Conservation (phyloP, 371 early-diverging fungal species). For the Dentiscutata heterogama region DNA sequence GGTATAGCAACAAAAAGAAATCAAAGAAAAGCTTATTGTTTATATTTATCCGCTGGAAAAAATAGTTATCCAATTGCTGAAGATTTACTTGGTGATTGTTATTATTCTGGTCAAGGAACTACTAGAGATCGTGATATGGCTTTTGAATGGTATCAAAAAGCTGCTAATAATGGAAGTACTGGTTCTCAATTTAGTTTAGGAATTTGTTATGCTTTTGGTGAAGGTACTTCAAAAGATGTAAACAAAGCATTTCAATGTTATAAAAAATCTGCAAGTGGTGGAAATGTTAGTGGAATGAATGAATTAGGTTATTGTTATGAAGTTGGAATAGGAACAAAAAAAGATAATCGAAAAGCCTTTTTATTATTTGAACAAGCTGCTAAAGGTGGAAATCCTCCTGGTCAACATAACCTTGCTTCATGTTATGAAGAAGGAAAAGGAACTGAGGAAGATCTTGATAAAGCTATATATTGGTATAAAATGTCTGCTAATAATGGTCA, state of each 20-base stretch:
- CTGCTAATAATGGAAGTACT: conserved; percentile 44
- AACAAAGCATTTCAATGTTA: conserved; percentile 84
- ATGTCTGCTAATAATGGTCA: conserved; percentile 59
- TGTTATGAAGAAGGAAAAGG: conserved; percentile 90
- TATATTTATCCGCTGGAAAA: conserved; percentile 17
- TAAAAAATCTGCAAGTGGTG: conserved; percentile 74
- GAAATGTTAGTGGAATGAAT: conserved; percentile 76
- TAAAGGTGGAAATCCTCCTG: background rate
- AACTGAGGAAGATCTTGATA: conserved; percentile 57
- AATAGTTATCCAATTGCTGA: background rate
- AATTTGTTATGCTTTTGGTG: conserved; percentile 80
- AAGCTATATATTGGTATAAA: conserved; percentile 59
- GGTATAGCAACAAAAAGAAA: conserved; percentile 13
- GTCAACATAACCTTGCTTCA: conserved; percentile 62
- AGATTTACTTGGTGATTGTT: conserved; percentile 18
- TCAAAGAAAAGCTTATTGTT: conserved; percentile 18
- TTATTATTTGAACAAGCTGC: conserved; percentile 19
- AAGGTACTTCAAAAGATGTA: conserved; percentile 69
- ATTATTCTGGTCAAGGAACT: conserved; percentile 29
- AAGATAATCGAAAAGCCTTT: conserved; percentile 11
- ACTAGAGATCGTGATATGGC: conserved; percentile 9
- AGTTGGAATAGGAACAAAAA: conserved; percentile 46
- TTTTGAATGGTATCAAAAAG: conserved; percentile 38
- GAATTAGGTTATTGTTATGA: conserved; percentile 82
- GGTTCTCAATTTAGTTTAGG: conserved; percentile 86